Evolutionary conservation across 176 grass and related monocot genomes (phyloP), one percentile per base, ranked within the genome.

Genomic region (Olyra latifolia): DNA sequence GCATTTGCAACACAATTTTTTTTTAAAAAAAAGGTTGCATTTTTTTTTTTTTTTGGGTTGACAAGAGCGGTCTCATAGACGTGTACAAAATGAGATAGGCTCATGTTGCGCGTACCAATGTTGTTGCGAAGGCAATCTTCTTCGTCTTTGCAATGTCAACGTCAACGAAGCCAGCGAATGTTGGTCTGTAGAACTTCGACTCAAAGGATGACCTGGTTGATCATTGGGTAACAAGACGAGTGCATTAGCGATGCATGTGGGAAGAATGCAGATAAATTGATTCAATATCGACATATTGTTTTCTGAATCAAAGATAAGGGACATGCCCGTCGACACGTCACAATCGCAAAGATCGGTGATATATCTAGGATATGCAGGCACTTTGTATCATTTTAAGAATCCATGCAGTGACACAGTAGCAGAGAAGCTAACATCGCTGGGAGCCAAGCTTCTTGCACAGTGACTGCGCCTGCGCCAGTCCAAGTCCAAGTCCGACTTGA

Each of bases 401-500:
- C 12, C 45, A 47, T 47, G 42, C 42, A 47, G 45, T 13, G 20
- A 19, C 7, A 53, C 2, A n/a, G n/a, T n/a, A n/a, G n/a, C n/a
- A n/a, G n/a, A 53, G 50, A n/a, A 53, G 19, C 19, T 19, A 20
- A 47, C 93, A 23, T 86, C 90, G 10, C 93, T 40, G 22, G 23
- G 83, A 60, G 45, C 68, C 58, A 11, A 46, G 75, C 67, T 64
- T 63, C 75, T 78, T 73, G 85, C 90, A 93, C 0, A 91, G 77
- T n/a, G 70, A 60, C 62, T 97, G 82, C 46, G 93, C 79, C 85
- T 97, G 90, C 64, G 90, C 87, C 46, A 88, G 43, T 69, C 78
- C 88, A 97, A 67, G 83, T 84, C 75, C 12, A n/a, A n/a, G n/a
- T n/a, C n/a, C n/a, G n/a, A n/a, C n/a, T n/a, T n/a, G n/a, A n/a